Evolutionary conservation across 768 basidiomycete genomes (phyloP).

Genomic region (Phylloporus arenicola): DNA sequence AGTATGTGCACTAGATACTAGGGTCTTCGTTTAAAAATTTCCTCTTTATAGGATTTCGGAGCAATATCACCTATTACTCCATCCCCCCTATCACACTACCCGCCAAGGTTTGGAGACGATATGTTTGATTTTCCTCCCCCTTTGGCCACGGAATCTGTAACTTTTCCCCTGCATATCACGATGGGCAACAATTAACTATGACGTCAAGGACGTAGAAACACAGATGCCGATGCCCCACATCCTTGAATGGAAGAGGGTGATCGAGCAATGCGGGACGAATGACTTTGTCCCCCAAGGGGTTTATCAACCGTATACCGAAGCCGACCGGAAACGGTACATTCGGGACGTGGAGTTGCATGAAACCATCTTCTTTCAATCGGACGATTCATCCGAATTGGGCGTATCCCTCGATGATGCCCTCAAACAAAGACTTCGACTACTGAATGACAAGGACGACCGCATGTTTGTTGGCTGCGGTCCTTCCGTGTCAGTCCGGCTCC

Average conservation of each 20-base stretch:
- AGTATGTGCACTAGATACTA: conserved; percentile 5
- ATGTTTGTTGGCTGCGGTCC: conserved; percentile 73
- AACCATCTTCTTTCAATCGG: conserved; percentile 59
- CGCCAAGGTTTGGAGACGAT: conserved; percentile 3
- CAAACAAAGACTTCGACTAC: conserved; percentile 50
- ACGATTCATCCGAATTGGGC: conserved; percentile 52
- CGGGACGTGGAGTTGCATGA: conserved; percentile 58
- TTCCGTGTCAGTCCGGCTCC: conserved; percentile 73
- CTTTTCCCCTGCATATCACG: not conserved
- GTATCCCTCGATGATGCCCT: conserved; percentile 61
- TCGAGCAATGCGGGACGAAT: conserved; percentile 25
- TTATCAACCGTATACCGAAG: conserved; percentile 73
- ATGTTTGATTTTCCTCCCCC: not conserved
- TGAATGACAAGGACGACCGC: conserved; percentile 53
- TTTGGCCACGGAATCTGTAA: conserved; percentile 11
- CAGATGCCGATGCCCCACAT: conserved; percentile 23
- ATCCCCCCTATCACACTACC: conserved; percentile 11
- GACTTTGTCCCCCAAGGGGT: conserved; percentile 66
- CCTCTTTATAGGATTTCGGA: conserved; percentile 9
- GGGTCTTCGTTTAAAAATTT: not conserved
- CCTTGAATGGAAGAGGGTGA: conserved; percentile 21
- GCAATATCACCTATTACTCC: conserved; percentile 5
- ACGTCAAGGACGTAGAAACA: conserved; percentile 18
- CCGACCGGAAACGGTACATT: conserved; percentile 72
- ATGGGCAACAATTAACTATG: not conserved